Evolutionary conservation across 2,329 filamentous ascomycete species (phyloP), one percentile per base, ranked within the genome.

Genomic region (Ascochyta pisi): DNA sequence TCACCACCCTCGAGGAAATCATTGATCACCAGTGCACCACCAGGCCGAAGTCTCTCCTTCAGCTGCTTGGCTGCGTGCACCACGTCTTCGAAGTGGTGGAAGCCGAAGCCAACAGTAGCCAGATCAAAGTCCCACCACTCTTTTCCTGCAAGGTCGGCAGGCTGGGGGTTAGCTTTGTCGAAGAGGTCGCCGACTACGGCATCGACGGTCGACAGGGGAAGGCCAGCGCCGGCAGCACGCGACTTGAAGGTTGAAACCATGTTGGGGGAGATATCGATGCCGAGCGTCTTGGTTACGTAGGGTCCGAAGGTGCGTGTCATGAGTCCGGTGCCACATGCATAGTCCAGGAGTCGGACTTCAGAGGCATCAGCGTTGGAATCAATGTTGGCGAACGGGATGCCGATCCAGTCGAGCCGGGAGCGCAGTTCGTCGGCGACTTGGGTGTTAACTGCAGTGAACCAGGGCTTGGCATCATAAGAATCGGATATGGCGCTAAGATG

Each of bases 281-380:
- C 90, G 15, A 88, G 76, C 43, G 85, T 84, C 61, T 87, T 81
- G 1, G 84, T 86, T 3, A 86, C 82, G 63, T 84, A 87, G 2
- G 86, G 84, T 1, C 82, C 83, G 13, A 90, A 79, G 13, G 84
- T 80, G 84, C 88, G 46, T 43, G 40, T 88, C 60, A 90, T 79
- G 50, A 85, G 74, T 2, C 89, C 89, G 6, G 88, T 87, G 8
- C 90, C 90, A 68, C 89, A 92, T 15, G 90, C 90, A 73, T 92
- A 93, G 70, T 93, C 90, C 2, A 92, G 78, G 19, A 91, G 75
- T 41, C 82, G 82, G 38, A 86, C 67, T 42, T 71, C 52, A 10
- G 62, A 68, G 1, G 73, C 70, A 13, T 71, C 69, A 8, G 76
- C 71, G 8, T 74, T 74, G 10, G 62, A 49, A 2, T 19, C 62